A percentile compares a stretch with the other conserved stretches of the same genome.
Conservation (phyloP, 1,139 yeast species). For the Hanseniaspora uvarum region DNA sequence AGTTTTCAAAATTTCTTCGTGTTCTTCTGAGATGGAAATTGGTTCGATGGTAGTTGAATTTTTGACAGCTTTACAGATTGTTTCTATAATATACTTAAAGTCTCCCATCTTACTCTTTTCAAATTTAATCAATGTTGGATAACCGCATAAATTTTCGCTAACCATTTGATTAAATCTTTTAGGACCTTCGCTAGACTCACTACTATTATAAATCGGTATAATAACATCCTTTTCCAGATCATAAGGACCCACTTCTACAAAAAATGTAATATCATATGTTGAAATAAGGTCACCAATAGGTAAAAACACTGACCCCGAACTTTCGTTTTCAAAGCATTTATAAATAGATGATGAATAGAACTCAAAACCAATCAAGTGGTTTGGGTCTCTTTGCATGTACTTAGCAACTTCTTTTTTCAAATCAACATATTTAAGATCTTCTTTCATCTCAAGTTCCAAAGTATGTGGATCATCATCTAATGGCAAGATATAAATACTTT, state of each 20-base stretch:
- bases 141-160: constrained; percentile 44
- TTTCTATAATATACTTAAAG: constrained; percentile 1
- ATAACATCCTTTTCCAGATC: constrained; percentile 37
- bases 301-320: constrained; percentile 46
- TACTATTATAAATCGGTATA: constrained; percentile 58
- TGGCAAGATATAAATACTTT: constrained; percentile 53
- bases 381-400: constrained; percentile 38
- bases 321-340: constrained; percentile 55
- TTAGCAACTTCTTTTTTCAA: constrained; percentile 51
- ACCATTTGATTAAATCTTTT: constrained; percentile 27
- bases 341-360: constrained; percentile 61
- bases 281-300: constrained; percentile 64
- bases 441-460: constrained; percentile 62
- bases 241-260: constrained; percentile 50
- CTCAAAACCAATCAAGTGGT: constrained; percentile 54
- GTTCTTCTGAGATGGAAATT: constrained; percentile 12
- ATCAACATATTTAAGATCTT: constrained; percentile 55
- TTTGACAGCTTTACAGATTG: neutral
- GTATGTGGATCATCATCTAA: constrained; percentile 41
- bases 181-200: neutral
- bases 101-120: constrained; percentile 34
- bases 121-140: constrained; percentile 63
- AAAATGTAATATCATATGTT: constrained; percentile 52
- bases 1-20: neutral
- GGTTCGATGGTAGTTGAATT: constrained; percentile 33